Evolutionary conservation across 2,329 filamentous ascomycete genomes (phyloP).

Genomic region (Verticillium alfalfae): DNA sequence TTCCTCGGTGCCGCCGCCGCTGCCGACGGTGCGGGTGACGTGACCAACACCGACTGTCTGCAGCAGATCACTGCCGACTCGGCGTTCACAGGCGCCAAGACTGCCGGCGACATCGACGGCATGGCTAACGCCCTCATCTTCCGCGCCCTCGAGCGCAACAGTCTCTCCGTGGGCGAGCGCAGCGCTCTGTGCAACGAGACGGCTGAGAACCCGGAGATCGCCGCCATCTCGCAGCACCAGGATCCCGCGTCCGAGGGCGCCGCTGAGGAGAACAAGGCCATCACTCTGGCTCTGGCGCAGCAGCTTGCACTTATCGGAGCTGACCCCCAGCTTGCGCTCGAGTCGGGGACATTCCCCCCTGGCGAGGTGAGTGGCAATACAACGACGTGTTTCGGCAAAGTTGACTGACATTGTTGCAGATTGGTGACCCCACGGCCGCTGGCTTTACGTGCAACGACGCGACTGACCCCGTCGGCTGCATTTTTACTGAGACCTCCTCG

Average conservation of each 20-base stretch:
- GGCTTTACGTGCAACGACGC: slow-evolving; percentile 39
- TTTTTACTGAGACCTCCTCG: slow-evolving; percentile 46
- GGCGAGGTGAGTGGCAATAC: slow-evolving; percentile 37
- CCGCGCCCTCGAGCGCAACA: slow-evolving; percentile 55
- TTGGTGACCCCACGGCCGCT: slow-evolving; percentile 13
- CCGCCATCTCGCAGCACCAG: slow-evolving; percentile 59
- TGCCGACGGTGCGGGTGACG: slow-evolving; percentile 22
- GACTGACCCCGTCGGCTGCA: slow-evolving; percentile 45
- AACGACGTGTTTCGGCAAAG: background rate
- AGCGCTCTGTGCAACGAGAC: slow-evolving; percentile 51
- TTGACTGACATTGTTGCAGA: background rate
- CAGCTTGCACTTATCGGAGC: slow-evolving; percentile 58
- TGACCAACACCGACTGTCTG: slow-evolving; percentile 46
- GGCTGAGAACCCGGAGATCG: slow-evolving; percentile 61
- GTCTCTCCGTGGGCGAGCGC: slow-evolving; percentile 48
- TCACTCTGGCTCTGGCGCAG: slow-evolving; percentile 52
- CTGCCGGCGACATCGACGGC: slow-evolving; percentile 42
- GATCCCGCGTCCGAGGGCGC: slow-evolving; percentile 58
- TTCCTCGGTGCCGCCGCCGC: slow-evolving; percentile 37
- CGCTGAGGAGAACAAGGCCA: slow-evolving; percentile 52
- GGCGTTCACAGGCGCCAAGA: slow-evolving; percentile 57
- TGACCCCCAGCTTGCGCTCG: slow-evolving; percentile 55
- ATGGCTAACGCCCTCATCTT: slow-evolving; percentile 49
- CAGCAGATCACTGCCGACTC: slow-evolving; percentile 54
- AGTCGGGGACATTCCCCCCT: slow-evolving; percentile 58